Conservation (phyloP, 192 early-diverging fungal species). For the Gigaspora rosea region DNA sequence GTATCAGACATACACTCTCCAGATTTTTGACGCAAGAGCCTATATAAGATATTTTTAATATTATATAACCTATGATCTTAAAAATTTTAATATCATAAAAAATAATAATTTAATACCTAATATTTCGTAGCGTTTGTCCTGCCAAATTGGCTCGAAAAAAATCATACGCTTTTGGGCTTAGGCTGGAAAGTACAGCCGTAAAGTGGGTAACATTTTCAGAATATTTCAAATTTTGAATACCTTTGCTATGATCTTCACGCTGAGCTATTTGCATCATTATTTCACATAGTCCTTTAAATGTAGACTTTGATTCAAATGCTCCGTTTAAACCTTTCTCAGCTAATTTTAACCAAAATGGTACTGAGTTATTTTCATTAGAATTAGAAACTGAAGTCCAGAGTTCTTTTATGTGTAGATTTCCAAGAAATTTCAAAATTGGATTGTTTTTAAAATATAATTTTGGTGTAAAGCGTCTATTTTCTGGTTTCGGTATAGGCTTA, state of each 20-base stretch:
- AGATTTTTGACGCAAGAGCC: background rate
- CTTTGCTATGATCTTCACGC: background rate
- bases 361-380: too few relatives aligned
- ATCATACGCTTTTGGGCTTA: background rate
- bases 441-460: too few relatives aligned
- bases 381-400: too few relatives aligned
- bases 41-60: background rate
- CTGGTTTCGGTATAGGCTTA: too few relatives aligned
- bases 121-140: background rate
- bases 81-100: too few relatives aligned
- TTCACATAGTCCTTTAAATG: slow-evolving; percentile 4
- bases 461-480: too few relatives aligned
- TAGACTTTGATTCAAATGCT: background rate
- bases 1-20: background rate
- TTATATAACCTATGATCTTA: background rate
- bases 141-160: background rate
- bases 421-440: too few relatives aligned
- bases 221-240: background rate
- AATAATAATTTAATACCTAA: background rate
- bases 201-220: background rate
- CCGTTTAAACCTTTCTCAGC: background rate
- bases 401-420: too few relatives aligned
- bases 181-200: background rate
- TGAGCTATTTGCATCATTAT: background rate
- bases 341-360: background rate